These are phyloP conservation scores for Yamagishiella unicocca DNA, from an alignment of 139 green algal genomes.

Conservation along the genomic window DNA sequence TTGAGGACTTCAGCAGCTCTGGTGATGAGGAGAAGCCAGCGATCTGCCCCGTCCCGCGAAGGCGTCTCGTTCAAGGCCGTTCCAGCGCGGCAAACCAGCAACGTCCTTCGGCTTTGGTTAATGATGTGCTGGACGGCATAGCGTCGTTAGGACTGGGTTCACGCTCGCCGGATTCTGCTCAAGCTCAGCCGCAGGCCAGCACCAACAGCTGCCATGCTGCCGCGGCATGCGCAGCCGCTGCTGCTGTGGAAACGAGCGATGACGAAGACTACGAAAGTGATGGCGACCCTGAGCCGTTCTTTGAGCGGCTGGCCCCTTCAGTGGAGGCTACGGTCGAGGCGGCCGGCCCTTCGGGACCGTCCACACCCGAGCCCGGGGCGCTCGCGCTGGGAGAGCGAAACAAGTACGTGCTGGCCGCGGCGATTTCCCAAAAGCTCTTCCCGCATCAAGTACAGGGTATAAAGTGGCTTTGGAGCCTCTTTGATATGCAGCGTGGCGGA, in stretches of 20 bases:
- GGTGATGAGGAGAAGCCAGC: not conserved
- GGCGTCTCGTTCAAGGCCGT: not conserved
- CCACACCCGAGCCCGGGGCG: not conserved
- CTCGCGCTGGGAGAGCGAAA: slow-evolving; percentile 2
- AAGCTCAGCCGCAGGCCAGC: not conserved
- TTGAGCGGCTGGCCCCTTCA: not conserved
- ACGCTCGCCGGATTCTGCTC: not conserved
- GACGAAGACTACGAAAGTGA: slow-evolving; percentile 9
- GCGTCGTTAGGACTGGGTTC: not conserved
- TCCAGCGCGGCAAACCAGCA: not conserved
- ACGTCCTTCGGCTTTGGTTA: not conserved
- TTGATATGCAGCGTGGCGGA: slow-evolving; percentile 70
- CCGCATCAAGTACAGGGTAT: slow-evolving; percentile 83
- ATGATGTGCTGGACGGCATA: not conserved
- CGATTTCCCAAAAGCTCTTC: slow-evolving; percentile 72
- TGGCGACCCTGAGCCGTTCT: not conserved
- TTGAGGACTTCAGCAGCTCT: slow-evolving; percentile 29
- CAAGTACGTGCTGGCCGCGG: slow-evolving; percentile 55
- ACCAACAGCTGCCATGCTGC: not conserved
- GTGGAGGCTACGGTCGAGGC: not conserved
- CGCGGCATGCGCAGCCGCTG: too few species aligned
- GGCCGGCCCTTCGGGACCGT: not conserved
- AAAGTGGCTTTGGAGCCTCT: slow-evolving; percentile 85
- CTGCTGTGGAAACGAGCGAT: not conserved
- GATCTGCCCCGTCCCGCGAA: not conserved